These are phyloP conservation scores for Ustilago shanxiensis DNA, from an alignment of 1,284 basidiomycete species.

Conservation along the genomic window DNA sequence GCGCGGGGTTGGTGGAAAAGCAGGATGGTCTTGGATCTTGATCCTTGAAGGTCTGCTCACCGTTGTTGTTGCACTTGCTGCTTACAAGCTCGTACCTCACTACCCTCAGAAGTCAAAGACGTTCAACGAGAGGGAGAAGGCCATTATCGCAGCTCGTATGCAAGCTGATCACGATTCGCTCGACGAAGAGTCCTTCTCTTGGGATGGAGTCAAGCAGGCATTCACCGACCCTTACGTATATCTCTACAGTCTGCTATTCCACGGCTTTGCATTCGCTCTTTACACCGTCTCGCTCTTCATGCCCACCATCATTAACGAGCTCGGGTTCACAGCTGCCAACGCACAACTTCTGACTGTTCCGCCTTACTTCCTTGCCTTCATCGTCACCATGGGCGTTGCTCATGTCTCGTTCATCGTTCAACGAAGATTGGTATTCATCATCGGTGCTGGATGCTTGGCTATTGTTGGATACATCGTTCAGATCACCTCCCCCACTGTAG, in stretches of 20 bases:
- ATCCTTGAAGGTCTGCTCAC: conserved; percentile 77
- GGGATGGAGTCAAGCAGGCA: conserved; percentile 71
- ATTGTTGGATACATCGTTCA: conserved; percentile 79
- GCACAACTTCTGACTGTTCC: conserved; percentile 78
- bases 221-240: conserved; percentile 77
- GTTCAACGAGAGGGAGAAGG: conserved; percentile 74
- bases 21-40: conserved; percentile 74
- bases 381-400: conserved; percentile 71
- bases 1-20: conserved; percentile 74
- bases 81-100: conserved; percentile 76
- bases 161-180: conserved; percentile 75
- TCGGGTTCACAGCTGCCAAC: conserved; percentile 76
- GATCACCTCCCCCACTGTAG: conserved; percentile 74
- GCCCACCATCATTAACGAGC: conserved; percentile 75
- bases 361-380: conserved; percentile 74
- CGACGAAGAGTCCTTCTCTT: conserved; percentile 69
- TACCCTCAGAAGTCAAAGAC: conserved; percentile 75
- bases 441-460: conserved; percentile 74
- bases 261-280: conserved; percentile 74
- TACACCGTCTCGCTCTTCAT: conserved; percentile 61
- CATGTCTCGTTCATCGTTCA: conserved; percentile 72
- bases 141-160: conserved; percentile 73
- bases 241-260: conserved; percentile 77
- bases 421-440: conserved; percentile 74
- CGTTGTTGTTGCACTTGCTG: conserved; percentile 72